Evolutionary conservation across 108 stramenopile genomes (phyloP), one percentile per base, ranked within the genome.

Genomic region (Skeletonema grethae): DNA sequence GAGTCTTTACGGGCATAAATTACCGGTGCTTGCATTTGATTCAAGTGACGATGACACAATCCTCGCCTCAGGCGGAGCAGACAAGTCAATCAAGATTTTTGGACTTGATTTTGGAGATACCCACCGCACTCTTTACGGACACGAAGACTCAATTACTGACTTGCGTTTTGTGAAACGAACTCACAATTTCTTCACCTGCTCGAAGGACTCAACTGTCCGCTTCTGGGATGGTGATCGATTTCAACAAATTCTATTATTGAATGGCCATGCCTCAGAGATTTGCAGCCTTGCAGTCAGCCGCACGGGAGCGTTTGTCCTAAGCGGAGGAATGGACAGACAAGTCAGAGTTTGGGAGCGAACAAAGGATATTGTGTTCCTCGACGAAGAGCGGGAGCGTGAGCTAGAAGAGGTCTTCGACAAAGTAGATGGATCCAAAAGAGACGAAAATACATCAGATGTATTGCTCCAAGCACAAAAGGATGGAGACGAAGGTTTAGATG

Each of bases 41-140:
- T 92, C 94, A 13, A 90, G 93, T 38, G 91, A 94, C 69, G 99
- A 99, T 76, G 95, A 95, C 65, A 77, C 90, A 16, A 92, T 99
- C 72, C 77, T 99, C 28, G 97, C 94, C 13, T 93, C 97, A 3
- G 95, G 90, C 24, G 96, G 95, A 24, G 97, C 99, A 5, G 99
- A 99, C 85, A 99, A 99, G 76, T 96, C 95, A 24, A 84, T 99
- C 32, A 99, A 99, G 73, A 87, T 99, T 46, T 99, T 97, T 97
- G 99, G 99, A 24, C 83, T 99, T 25, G 99, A 99, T 67, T 99
- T 99, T 79, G 99, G 99, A 39, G 99, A 99, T 72, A 98, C 97
- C 31, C 99, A 99, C 80, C 86, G 96, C 30, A 96, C 95, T 35
- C 76, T 99, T 29, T 88, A 97, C 72, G 99, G 97, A n/a, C 99